phyloP scores from a whole-genome alignment of 495 filamentous ascomycete genomes.

The Neurospora sp. region DNA sequence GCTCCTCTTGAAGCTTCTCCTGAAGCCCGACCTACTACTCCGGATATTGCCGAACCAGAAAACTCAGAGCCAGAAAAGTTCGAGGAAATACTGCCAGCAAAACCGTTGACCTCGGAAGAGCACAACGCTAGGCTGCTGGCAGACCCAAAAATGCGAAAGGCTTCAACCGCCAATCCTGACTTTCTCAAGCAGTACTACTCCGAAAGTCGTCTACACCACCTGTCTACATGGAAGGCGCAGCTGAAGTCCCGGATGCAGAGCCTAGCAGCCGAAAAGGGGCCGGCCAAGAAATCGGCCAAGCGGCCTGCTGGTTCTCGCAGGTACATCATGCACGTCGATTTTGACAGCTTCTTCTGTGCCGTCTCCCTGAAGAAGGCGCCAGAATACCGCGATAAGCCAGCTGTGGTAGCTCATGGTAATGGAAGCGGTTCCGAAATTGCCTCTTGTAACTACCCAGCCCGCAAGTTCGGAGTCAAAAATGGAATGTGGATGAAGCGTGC shows the following conservation, averaged over 20 bases:
- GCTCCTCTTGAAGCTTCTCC: neutral
- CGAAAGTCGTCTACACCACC: conserved; percentile 85
- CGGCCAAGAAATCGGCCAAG: conserved; percentile 25
- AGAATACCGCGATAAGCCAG: conserved; percentile 68
- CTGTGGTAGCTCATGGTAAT: conserved; percentile 77
- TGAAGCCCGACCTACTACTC: neutral
- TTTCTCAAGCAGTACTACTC: conserved; percentile 91
- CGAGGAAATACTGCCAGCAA: conserved; percentile 1
- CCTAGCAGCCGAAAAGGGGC: conserved; percentile 53
- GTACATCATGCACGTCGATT: conserved; percentile 93
- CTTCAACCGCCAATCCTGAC: conserved; percentile 78
- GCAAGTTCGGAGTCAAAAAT: conserved; percentile 79
- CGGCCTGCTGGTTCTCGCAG: conserved; percentile 51
- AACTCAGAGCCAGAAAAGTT: conserved; percentile 8
- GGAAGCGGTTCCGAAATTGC: conserved; percentile 89
- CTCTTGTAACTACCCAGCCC: conserved; percentile 90
- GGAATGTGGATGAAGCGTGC: conserved; percentile 99
- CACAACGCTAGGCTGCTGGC: conserved; percentile 75
- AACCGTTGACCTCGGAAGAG: conserved; percentile 69
- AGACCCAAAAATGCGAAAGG: conserved; percentile 73
- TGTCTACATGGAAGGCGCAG: conserved; percentile 92
- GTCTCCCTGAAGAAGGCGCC: conserved; percentile 73
- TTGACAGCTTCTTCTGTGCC: conserved; percentile 95
- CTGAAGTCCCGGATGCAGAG: conserved; percentile 78
- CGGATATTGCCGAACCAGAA: neutral